Evolutionary conservation across 139 green algal genomes (phyloP).

Genomic region (Closterium sp.): DNA sequence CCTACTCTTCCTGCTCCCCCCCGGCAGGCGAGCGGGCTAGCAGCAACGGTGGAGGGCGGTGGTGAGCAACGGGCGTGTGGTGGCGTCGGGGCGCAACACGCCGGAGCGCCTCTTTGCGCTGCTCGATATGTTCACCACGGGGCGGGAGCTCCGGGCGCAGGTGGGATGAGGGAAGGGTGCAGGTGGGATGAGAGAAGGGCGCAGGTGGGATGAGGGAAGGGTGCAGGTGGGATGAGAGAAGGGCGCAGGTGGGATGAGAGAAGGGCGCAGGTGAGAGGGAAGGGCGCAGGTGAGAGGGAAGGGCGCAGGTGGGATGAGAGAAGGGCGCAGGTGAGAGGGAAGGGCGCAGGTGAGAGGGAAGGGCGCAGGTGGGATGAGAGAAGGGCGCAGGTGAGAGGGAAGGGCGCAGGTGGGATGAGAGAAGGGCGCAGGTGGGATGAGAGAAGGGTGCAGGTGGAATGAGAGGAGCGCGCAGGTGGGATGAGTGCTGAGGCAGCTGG

Average conservation of each 20-base stretch:
- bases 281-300: not conserved
- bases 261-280: too few species aligned
- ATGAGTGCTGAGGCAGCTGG: too few species aligned
- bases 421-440: not conserved
- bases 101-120: slow-evolving; percentile 28
- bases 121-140: slow-evolving; percentile 21
- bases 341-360: not conserved
- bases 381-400: too few species aligned
- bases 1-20: not conserved
- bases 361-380: not conserved
- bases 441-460: too few species aligned
- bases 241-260: not conserved
- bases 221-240: too few species aligned
- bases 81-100: slow-evolving; percentile 8
- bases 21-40: not conserved
- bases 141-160: not conserved
- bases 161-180: not conserved
- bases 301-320: not conserved
- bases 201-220: not conserved
- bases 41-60: not conserved
- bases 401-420: not conserved
- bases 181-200: not conserved
- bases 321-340: too few species aligned
- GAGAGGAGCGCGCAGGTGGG: not conserved
- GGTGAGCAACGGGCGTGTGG: not conserved